Percentiles rank a stretch among this genome's conserved stretches.
phyloP scores from a whole-genome alignment of 2,329 filamentous ascomycete genomes.

The Tolypocladium album region DNA sequence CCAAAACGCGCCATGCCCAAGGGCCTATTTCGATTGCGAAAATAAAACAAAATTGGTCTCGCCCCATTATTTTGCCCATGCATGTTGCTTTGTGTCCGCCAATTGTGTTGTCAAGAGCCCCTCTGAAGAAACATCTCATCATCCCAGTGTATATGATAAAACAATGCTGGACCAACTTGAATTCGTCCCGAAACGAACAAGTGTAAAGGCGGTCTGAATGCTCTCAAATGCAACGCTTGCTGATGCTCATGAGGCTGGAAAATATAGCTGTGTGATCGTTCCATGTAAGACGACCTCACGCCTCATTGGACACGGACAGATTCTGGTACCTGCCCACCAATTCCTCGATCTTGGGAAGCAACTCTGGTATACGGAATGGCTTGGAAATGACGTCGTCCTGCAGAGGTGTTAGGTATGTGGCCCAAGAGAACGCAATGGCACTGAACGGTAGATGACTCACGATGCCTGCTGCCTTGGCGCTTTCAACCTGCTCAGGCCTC shows the following conservation, averaged over 20 bases:
- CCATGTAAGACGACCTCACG: neutral
- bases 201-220: neutral
- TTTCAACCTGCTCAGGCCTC: constrained; percentile 60
- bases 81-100: neutral
- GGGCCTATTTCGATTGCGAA: neutral
- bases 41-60: neutral
- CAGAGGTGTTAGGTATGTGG: neutral
- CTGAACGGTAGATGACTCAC: constrained; percentile 30
- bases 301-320: constrained; percentile 13
- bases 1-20: neutral
- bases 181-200: neutral
- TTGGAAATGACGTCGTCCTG: constrained; percentile 69
- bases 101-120: neutral
- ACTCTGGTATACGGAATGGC: constrained; percentile 64
- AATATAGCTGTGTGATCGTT: neutral
- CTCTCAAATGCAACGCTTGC: neutral
- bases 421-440: neutral
- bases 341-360: constrained; percentile 57
- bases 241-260: neutral
- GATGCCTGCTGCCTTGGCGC: constrained; percentile 62
- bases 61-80: neutral
- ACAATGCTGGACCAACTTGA: neutral
- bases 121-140: neutral
- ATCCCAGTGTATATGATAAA: neutral
- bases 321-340: constrained; percentile 31